Conservation (phyloP, 257 asterid species). For the Avicennia marina region DNA sequence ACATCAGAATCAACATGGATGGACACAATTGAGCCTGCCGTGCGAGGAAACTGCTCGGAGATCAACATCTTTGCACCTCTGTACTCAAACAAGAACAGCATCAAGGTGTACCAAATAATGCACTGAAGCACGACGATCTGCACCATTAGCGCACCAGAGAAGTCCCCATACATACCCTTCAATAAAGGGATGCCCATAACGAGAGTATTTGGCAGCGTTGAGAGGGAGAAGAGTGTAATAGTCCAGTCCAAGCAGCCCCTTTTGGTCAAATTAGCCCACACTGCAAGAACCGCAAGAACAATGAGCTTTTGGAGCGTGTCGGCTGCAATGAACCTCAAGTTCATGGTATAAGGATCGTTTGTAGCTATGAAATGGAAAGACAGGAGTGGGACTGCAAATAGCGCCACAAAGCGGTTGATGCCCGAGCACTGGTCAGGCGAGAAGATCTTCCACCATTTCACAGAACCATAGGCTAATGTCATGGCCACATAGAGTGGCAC, state of each 20-base stretch:
- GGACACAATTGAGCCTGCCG: slow-evolving; percentile 65
- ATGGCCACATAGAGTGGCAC: slow-evolving; percentile 84
- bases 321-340: slow-evolving; percentile 58
- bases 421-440: slow-evolving; percentile 73
- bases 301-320: slow-evolving; percentile 65
- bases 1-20: slow-evolving; percentile 77
- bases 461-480: slow-evolving; percentile 69
- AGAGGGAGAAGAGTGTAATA: slow-evolving; percentile 55
- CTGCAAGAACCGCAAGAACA: slow-evolving; percentile 40
- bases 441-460: slow-evolving; percentile 78
- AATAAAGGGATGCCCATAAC: slow-evolving; percentile 73
- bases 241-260: slow-evolving; percentile 66
- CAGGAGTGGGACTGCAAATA: slow-evolving; percentile 69
- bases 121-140: slow-evolving; percentile 71
- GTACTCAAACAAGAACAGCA: slow-evolving; percentile 73
- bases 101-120: slow-evolving; percentile 71
- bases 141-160: slow-evolving; percentile 60
- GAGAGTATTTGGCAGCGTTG: slow-evolving; percentile 67
- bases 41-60: slow-evolving; percentile 67
- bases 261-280: slow-evolving; percentile 47
- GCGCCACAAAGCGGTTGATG: slow-evolving; percentile 69
- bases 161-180: slow-evolving; percentile 62
- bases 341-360: slow-evolving; percentile 63
- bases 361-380: slow-evolving; percentile 65
- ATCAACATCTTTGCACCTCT: slow-evolving; percentile 62